phyloP scores from a whole-genome alignment of 1,139 yeast genomes.

The Arxiozyma slooffiae region DNA sequence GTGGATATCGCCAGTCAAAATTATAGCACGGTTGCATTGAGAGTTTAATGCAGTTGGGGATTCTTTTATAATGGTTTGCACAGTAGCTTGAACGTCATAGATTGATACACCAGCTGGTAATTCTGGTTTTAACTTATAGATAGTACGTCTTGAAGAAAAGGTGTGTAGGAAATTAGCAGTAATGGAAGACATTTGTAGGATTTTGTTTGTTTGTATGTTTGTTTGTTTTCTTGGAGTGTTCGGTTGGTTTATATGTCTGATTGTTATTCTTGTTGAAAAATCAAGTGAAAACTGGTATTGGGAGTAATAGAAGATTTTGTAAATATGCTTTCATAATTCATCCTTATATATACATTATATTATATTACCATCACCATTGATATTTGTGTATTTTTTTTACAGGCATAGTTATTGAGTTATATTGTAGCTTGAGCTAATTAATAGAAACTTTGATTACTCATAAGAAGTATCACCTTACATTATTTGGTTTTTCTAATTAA shows the following conservation, averaged over 20 bases:
- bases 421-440: too few species aligned
- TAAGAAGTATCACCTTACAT: background rate
- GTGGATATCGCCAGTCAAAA: slow-evolving; percentile 36
- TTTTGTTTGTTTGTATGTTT: slow-evolving; percentile 1
- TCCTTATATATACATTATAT: background rate
- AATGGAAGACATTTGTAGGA: slow-evolving; percentile 21
- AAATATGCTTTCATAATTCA: background rate
- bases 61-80: slow-evolving; percentile 33
- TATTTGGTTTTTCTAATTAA: background rate
- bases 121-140: slow-evolving; percentile 33
- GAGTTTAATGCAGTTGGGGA: slow-evolving; percentile 42
- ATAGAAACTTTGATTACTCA: background rate
- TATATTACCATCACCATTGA: too few species aligned
- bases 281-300: too few species aligned
- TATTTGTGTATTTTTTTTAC: too few species aligned
- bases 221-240: background rate
- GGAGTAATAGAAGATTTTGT: too few species aligned
- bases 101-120: slow-evolving; percentile 33
- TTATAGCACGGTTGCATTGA: slow-evolving; percentile 37
- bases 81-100: slow-evolving; percentile 30
- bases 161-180: slow-evolving; percentile 25
- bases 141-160: slow-evolving; percentile 33
- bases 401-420: too few species aligned
- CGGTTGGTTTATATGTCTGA: background rate
- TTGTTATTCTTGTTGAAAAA: background rate